Evolutionary conservation across 2,329 filamentous ascomycete genomes (phyloP).

Genomic region (Knufia petricola): DNA sequence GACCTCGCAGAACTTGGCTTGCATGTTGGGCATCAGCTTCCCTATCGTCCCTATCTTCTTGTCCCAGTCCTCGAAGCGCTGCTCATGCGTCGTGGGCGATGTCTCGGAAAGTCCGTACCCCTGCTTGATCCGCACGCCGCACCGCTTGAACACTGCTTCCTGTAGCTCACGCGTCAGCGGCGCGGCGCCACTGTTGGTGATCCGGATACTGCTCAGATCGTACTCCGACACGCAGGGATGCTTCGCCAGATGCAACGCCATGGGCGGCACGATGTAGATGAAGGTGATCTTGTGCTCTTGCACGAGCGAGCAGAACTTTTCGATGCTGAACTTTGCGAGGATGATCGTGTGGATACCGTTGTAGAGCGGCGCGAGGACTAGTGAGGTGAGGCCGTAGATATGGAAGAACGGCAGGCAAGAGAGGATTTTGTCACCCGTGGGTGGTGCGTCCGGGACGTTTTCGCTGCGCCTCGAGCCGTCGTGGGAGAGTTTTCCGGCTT

Average conservation of each 20-base stretch:
- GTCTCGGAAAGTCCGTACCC: constrained; percentile 84
- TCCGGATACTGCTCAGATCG: constrained; percentile 66
- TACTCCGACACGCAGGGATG: constrained; percentile 69
- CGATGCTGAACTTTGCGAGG: constrained; percentile 72
- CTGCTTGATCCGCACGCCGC: constrained; percentile 77
- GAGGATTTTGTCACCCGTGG: constrained; percentile 61
- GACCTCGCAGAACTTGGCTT: constrained; percentile 64
- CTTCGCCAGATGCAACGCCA: constrained; percentile 72
- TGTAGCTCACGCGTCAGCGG: constrained; percentile 75
- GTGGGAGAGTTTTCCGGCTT: constrained; percentile 48
- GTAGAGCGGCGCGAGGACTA: constrained; percentile 60
- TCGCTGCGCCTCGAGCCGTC: constrained; percentile 39
- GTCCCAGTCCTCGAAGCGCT: constrained; percentile 66
- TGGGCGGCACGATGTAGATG: constrained; percentile 72
- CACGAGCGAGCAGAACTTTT: constrained; percentile 65
- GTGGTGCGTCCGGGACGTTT: constrained; percentile 26
- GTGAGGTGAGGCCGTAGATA: constrained; percentile 71
- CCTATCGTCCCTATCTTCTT: constrained; percentile 70
- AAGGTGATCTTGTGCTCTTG: constrained; percentile 68
- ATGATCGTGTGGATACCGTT: constrained; percentile 58
- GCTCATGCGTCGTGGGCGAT: constrained; percentile 65
- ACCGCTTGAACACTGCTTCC: constrained; percentile 61
- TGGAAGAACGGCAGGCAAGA: constrained; percentile 85
- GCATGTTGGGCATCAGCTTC: constrained; percentile 65
- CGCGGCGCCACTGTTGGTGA: constrained; percentile 80